These are phyloP conservation scores for Lepiota venenata DNA, from an alignment of 768 basidiomycete genomes.

Conservation along the genomic window DNA sequence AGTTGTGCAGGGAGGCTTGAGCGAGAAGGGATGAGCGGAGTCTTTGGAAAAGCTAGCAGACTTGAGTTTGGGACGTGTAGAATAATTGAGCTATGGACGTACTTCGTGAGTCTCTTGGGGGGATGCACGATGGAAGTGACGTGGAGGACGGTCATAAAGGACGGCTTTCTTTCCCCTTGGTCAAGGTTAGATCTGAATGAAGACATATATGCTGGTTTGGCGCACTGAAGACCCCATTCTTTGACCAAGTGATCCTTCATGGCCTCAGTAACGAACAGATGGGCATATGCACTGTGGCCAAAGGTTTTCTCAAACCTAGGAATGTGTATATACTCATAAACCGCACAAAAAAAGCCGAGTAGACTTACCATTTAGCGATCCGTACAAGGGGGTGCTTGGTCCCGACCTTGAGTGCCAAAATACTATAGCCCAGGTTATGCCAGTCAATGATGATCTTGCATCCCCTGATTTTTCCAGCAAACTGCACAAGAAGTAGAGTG, in stretches of 20 bases:
- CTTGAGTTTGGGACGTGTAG: neutral
- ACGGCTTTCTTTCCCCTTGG: slow-evolving; percentile 75
- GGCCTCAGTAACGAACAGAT: slow-evolving; percentile 89
- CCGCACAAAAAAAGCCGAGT: neutral
- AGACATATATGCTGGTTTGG: slow-evolving; percentile 9
- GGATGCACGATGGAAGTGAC: slow-evolving; percentile 71
- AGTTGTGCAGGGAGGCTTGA: slow-evolving; percentile 35
- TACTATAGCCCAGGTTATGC: slow-evolving; percentile 97
- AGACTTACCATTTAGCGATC: slow-evolving; percentile 67
- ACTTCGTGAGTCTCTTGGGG: slow-evolving; percentile 79
- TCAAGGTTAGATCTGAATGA: neutral
- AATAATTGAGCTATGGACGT: slow-evolving; percentile 12
- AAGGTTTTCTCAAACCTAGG: slow-evolving; percentile 81
- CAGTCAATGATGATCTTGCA: slow-evolving; percentile 95
- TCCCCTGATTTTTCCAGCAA: slow-evolving; percentile 62
- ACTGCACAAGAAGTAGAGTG: slow-evolving; percentile 81
- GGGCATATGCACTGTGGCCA: slow-evolving; percentile 79
- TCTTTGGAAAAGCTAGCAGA: slow-evolving; percentile 46
- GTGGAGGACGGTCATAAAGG: slow-evolving; percentile 88
- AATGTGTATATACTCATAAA: neutral
- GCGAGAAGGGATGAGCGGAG: slow-evolving; percentile 34
- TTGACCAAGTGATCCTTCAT: slow-evolving; percentile 71
- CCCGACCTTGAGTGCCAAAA: slow-evolving; percentile 83
- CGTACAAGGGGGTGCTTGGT: slow-evolving; percentile 62
- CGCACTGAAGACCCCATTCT: slow-evolving; percentile 78